Conservation (phyloP, 148 eudicot species). For the Vaccinium darrowii region DNA sequence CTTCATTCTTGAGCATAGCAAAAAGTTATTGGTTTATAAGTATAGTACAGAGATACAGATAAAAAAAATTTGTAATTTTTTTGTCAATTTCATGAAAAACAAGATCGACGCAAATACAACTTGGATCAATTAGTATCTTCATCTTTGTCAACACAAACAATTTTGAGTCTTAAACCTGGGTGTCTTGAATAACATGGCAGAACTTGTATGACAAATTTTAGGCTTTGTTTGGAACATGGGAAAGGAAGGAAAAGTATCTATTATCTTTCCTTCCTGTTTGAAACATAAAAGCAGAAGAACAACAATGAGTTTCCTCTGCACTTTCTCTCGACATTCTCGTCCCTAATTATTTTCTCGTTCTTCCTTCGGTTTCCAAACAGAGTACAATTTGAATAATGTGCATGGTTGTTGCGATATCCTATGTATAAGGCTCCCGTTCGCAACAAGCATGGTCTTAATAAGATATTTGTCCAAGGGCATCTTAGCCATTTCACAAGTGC, state of each 20-base stretch:
- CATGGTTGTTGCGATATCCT: not conserved
- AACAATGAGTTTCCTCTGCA: not conserved
- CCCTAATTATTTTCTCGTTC: not conserved
- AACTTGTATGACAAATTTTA: not conserved
- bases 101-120: not conserved
- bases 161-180: not conserved
- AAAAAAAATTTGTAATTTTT: no score
- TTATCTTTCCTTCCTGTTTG: not conserved
- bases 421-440: not conserved
- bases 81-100: no score
- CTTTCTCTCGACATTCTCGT: not conserved
- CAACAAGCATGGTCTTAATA: not conserved
- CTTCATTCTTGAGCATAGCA: constrained; percentile 7
- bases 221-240: not conserved
- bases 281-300: not conserved
- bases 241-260: not conserved
- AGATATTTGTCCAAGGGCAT: not conserved
- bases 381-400: not conserved
- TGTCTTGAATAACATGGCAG: not conserved
- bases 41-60: no score
- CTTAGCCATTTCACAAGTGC: not conserved
- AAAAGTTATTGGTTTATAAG: not conserved
- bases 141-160: not conserved
- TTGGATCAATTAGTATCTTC: not conserved
- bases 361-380: not conserved